Base-by-base conservation (phyloP, 805 yeast genomes). In the Cyberlindnera xishuangbannaensis region DNA sequence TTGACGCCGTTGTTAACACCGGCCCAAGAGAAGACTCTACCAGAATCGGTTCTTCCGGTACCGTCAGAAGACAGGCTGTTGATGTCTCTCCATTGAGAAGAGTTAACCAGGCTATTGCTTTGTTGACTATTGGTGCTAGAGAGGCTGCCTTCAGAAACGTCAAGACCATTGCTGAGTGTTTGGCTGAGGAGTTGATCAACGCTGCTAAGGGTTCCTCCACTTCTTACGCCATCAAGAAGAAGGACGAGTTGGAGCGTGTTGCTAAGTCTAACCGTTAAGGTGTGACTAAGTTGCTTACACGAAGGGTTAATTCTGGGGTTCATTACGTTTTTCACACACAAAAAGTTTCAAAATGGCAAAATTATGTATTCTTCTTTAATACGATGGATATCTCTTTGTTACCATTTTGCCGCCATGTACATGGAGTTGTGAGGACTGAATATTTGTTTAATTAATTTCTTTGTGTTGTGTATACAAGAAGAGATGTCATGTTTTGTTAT, bases 1-100 rank as follows among this genome's bases (percentile, higher is more conserved):
- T 92, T 69, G 99, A 92, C 61, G 99, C 98, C 61, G 82, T 92
- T 65, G 87, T 86, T 77, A 94, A 94, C 96, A 84, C 97, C 56
- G 99, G 99, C 73, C 95, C 98, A 72, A 87, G 98, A 81, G 99
- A 92, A 81, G 99, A 92, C 75, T 86, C 97, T 65, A 92, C 99
- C 79, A 88, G 98, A 85, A 90, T 94, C 61, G 99, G 99, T 76
- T 88, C 97, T 65, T 88, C 97, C 64, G 98, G 98, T 84, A 85
- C 97, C 65, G 99, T 94, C 62, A 92, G 98, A 84, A 87, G 99
- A 83, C 98, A 94, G 78, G 98, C 99, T 56, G 99, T 92, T 67
- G 99, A 92, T 86, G 99, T 92, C 53, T 88, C 98, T 64, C 99
- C 99, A 65, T 81, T 92, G 70, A 88, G 99, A 83, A 90, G 99